Evolutionary conservation across 179 eudicot species (phyloP).

Genomic region (Silene noctiflora): DNA sequence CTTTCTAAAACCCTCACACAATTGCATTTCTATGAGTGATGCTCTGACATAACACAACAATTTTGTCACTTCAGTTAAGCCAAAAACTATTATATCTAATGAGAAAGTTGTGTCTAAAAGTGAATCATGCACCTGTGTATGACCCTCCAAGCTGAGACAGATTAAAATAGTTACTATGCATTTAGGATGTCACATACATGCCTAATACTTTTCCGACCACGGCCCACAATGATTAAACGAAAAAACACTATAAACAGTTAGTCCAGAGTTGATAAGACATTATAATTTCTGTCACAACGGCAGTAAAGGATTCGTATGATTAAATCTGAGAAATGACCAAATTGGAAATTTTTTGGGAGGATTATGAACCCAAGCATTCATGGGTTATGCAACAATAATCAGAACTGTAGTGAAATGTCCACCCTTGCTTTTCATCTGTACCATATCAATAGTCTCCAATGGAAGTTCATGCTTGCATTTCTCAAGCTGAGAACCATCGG

Average conservation of each 20-base stretch:
- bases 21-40: not conserved
- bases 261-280: not conserved
- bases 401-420: slow-evolving; percentile 27
- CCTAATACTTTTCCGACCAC: not conserved
- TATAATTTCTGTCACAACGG: not conserved
- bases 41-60: not conserved
- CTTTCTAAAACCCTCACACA: not conserved
- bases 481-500: slow-evolving; percentile 27
- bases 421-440: slow-evolving; percentile 12
- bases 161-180: slow-evolving; percentile 2
- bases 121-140: not conserved
- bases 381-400: not conserved
- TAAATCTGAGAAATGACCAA: not conserved
- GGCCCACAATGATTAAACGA: not conserved
- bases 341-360: not conserved
- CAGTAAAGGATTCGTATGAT: not conserved
- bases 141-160: not conserved
- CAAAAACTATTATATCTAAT: not conserved
- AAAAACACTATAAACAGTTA: not conserved
- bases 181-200: slow-evolving; percentile 1
- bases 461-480: slow-evolving; percentile 23
- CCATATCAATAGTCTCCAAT: slow-evolving; percentile 22
- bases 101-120: not conserved
- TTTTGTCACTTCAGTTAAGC: not conserved
- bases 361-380: slow-evolving; percentile 9